phyloP scores from a whole-genome alignment of 2,329 filamentous ascomycete genomes.

The Colletotrichum spinosum region DNA sequence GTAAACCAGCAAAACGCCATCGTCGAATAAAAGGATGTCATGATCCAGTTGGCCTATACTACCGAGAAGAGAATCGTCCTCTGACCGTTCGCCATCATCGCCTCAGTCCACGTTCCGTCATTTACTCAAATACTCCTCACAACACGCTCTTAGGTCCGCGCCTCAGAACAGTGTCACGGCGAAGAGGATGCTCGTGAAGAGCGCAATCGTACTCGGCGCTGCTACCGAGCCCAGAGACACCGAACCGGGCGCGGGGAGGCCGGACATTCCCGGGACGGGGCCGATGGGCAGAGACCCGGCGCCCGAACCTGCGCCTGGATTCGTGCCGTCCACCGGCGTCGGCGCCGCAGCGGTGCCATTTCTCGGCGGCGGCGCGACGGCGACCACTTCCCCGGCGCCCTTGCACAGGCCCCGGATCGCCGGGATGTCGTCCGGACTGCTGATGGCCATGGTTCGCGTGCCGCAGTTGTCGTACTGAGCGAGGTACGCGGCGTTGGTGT shows the following conservation, averaged over 20 bases:
- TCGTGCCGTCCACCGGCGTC: not conserved
- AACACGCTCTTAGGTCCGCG: not conserved
- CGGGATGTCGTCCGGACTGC: constrained; percentile 26
- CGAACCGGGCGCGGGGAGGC: constrained; percentile 12
- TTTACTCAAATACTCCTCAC: not conserved
- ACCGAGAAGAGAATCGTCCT: too few relatives aligned
- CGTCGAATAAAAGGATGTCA: too few relatives aligned
- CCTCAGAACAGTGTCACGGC: constrained; percentile 10
- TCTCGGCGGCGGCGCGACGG: not conserved
- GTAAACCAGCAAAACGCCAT: too few relatives aligned
- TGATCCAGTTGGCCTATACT: too few relatives aligned
- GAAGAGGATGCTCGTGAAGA: not conserved
- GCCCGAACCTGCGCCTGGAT: not conserved
- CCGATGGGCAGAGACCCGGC: not conserved
- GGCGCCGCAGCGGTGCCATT: constrained; percentile 16
- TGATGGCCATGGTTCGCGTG: constrained; percentile 41
- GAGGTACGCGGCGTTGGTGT: constrained; percentile 60
- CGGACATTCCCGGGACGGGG: constrained; percentile 12
- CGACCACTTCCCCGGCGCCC: not conserved
- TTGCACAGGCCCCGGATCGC: constrained; percentile 30
- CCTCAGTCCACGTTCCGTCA: constrained; percentile 4
- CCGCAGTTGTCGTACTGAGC: constrained; percentile 65
- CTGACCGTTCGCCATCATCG: too few relatives aligned
- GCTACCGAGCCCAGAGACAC: constrained; percentile 6
- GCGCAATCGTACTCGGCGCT: not conserved